phyloP scores from a whole-genome alignment of 805 yeast genomes.

The Ogataea trehalophila region DNA sequence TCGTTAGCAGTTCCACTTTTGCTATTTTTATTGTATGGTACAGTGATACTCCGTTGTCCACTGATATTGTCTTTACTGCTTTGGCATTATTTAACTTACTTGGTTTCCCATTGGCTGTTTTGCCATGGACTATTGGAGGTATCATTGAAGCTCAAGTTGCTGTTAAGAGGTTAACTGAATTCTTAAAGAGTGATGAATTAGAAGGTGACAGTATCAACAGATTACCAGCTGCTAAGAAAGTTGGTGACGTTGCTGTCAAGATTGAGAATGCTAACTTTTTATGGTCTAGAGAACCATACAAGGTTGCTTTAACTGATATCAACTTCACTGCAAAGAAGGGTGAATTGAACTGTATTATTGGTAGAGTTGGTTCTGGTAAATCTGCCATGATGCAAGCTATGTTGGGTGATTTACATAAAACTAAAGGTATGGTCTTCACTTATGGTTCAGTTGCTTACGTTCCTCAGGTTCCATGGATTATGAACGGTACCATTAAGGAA shows the following conservation, averaged over 20 bases:
- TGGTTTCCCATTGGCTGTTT: constrained; percentile 84
- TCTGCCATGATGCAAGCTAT: constrained; percentile 76
- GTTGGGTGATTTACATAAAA: constrained; percentile 76
- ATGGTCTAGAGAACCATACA: constrained; percentile 73
- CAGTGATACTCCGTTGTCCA: constrained; percentile 60
- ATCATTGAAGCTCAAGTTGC: constrained; percentile 89
- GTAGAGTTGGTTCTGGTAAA: constrained; percentile 88
- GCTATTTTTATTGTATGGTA: constrained; percentile 59
- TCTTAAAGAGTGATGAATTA: constrained; percentile 71
- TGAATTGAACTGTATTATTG: constrained; percentile 79
- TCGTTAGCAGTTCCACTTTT: constrained; percentile 88
- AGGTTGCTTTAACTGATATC: constrained; percentile 61
- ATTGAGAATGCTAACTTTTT: constrained; percentile 66
- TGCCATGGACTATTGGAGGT: constrained; percentile 85
- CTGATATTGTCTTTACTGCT: constrained; percentile 92
- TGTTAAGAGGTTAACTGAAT: constrained; percentile 64
- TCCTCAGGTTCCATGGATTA: constrained; percentile 92
- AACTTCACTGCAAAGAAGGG: constrained; percentile 66
- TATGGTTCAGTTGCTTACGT: constrained; percentile 85
- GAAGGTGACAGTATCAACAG: constrained; percentile 63
- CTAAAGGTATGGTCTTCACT: constrained; percentile 64
- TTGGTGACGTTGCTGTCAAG: constrained; percentile 65
- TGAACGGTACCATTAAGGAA: constrained; percentile 86
- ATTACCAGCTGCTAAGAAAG: constrained; percentile 39
- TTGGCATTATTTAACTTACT: constrained; percentile 81